A percentile compares a stretch with the other conserved stretches of the same genome.
These are phyloP conservation scores for Fusarium floridanum DNA, from an alignment of 2,329 filamentous ascomycete species.

Conservation along the genomic window DNA sequence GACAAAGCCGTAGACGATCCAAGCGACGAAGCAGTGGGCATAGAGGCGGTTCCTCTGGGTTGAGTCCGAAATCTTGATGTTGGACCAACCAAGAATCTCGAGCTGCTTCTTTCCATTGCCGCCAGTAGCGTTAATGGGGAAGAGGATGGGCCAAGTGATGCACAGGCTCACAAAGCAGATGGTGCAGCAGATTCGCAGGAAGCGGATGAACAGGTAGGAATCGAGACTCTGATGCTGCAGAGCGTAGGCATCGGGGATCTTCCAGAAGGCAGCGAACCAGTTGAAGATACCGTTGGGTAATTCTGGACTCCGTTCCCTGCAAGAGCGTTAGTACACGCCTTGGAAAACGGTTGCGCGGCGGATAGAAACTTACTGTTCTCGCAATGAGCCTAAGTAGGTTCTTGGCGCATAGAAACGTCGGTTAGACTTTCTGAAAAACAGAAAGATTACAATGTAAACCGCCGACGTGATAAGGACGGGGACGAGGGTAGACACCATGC, in stretches of 20 bases:
- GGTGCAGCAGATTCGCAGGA: constrained; percentile 80
- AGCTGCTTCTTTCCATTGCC: constrained; percentile 75
- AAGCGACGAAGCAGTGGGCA: constrained; percentile 84
- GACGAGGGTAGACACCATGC: constrained; percentile 64
- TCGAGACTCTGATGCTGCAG: constrained; percentile 91
- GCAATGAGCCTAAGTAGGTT: constrained; percentile 62
- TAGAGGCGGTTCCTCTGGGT: constrained; percentile 76
- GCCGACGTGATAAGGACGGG: constrained; percentile 64
- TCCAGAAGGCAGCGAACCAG: constrained; percentile 74
- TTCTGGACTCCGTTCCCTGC: constrained; percentile 67
- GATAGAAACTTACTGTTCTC: constrained; percentile 59
- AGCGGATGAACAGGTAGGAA: constrained; percentile 88
- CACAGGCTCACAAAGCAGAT: constrained; percentile 84
- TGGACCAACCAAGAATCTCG: constrained; percentile 56
- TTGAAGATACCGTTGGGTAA: constrained; percentile 69
- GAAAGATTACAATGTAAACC: constrained; percentile 65
- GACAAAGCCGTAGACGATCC: constrained; percentile 88
- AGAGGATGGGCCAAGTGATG: constrained; percentile 89
- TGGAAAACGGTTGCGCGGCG: not conserved
- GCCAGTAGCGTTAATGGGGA: constrained; percentile 87
- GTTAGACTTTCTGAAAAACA: constrained; percentile 61
- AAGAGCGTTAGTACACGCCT: constrained; percentile 24
- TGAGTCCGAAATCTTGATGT: constrained; percentile 57
- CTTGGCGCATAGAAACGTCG: constrained; percentile 69
- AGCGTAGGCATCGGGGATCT: constrained; percentile 79